These are phyloP conservation scores for Jackrogersella multiformis DNA, from an alignment of 495 filamentous ascomycete genomes.

Conservation along the genomic window DNA sequence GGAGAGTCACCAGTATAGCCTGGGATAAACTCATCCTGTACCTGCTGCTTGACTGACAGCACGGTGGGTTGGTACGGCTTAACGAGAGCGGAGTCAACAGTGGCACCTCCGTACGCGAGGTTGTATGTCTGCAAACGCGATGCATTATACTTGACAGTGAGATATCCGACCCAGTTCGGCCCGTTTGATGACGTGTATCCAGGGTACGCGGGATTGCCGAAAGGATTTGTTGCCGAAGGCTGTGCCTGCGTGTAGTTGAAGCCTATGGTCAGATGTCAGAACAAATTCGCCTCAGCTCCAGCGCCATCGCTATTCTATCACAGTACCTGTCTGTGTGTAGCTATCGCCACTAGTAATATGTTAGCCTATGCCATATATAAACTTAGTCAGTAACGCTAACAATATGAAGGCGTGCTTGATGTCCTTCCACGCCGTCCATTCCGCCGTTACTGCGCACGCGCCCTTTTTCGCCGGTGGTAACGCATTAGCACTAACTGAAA, in stretches of 20 bases:
- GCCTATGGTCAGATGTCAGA: constrained; percentile 47
- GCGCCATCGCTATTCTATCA: background rate
- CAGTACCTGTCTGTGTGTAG: constrained; percentile 55
- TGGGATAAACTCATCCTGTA: constrained; percentile 58
- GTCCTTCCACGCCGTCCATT: constrained; percentile 58
- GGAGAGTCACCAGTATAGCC: constrained; percentile 54
- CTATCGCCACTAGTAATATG: constrained; percentile 58
- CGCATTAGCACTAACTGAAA: constrained; percentile 30
- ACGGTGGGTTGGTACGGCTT: constrained; percentile 60
- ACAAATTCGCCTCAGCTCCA: background rate
- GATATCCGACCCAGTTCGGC: constrained; percentile 74
- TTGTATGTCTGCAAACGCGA: constrained; percentile 71
- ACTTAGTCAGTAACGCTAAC: constrained; percentile 44
- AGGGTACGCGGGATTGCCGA: constrained; percentile 78
- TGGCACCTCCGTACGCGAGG: constrained; percentile 75
- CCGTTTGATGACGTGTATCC: constrained; percentile 68
- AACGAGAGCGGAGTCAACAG: constrained; percentile 69
- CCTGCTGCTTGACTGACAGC: constrained; percentile 67
- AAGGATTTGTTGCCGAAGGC: constrained; percentile 70
- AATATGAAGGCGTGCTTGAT: constrained; percentile 63
- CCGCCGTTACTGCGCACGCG: constrained; percentile 33
- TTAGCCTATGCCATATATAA: constrained; percentile 18
- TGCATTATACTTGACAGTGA: constrained; percentile 69
- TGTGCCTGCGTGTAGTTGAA: constrained; percentile 71
- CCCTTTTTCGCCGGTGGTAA: constrained; percentile 19